phyloP scores from a whole-genome alignment of 306 rosid species.

The Vigna hirtella region DNA sequence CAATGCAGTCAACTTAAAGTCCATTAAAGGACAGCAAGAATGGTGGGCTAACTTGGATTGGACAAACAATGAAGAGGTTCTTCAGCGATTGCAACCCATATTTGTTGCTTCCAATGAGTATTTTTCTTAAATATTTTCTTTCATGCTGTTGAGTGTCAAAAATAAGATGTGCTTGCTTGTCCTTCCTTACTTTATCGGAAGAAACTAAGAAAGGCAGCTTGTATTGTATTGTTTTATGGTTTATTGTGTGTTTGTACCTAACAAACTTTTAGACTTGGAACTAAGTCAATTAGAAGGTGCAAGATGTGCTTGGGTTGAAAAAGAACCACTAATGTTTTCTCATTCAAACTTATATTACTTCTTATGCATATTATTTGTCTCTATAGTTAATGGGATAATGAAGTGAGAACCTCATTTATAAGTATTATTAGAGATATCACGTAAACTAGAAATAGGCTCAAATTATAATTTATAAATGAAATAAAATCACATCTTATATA shows the following conservation, averaged over 20 bases:
- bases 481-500: too few species aligned
- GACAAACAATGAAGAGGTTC: slow-evolving; percentile 2
- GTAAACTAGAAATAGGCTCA: too few species aligned
- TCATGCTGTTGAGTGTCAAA: background rate
- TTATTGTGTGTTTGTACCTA: background rate
- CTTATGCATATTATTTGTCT: background rate
- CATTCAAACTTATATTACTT: background rate
- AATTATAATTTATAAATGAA: too few species aligned
- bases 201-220: slow-evolving; percentile 1
- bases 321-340: background rate
- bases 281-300: background rate
- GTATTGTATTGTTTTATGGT: background rate
- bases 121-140: slow-evolving; percentile 1
- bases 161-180: background rate
- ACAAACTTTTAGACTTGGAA: background rate
- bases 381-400: background rate
- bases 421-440: too few species aligned
- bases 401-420: background rate
- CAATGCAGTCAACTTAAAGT: slow-evolving; percentile 30
- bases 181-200: background rate
- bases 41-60: slow-evolving; percentile 45
- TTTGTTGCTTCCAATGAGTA: slow-evolving; percentile 25
- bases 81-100: background rate
- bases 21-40: slow-evolving; percentile 25
- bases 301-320: background rate